Evolutionary conservation across 305 asterid species (phyloP).

Genomic region (Plantago lanceolata): DNA sequence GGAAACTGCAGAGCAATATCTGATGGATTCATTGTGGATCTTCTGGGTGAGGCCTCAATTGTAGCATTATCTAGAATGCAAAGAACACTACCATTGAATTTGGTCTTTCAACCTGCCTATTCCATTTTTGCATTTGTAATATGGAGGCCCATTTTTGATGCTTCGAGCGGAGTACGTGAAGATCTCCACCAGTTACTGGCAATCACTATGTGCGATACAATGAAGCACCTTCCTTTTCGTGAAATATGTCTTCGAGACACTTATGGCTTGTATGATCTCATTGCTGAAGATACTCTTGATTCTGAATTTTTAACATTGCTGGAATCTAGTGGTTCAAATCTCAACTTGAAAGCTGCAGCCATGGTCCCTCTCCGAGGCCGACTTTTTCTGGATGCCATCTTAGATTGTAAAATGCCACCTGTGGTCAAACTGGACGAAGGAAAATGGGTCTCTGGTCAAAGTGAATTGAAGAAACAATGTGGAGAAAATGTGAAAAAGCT

Average conservation of each 20-base stretch:
- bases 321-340: constrained; percentile 58
- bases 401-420: constrained; percentile 77
- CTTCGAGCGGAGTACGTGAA: constrained; percentile 62
- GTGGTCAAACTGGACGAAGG: constrained; percentile 49
- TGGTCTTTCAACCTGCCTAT: constrained; percentile 90
- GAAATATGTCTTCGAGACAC: constrained; percentile 88
- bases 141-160: constrained; percentile 73
- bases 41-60: constrained; percentile 87
- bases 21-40: constrained; percentile 84
- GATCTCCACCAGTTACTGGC: constrained; percentile 60
- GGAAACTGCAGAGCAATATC: constrained; percentile 87
- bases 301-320: constrained; percentile 72
- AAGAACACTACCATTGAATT: constrained; percentile 54
- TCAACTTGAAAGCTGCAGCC: constrained; percentile 63
- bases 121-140: constrained; percentile 70
- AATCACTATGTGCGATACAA: constrained; percentile 59
- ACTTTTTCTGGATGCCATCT: constrained; percentile 73
- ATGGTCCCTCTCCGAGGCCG: constrained; percentile 94
- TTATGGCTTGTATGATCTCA: constrained; percentile 61
- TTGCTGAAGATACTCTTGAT: constrained; percentile 69
- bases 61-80: constrained; percentile 85
- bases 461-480: constrained; percentile 58
- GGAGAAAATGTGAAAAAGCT: constrained; percentile 64
- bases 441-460: constrained; percentile 49
- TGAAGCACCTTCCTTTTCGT: constrained; percentile 90